Evolutionary conservation across 495 filamentous ascomycete genomes (phyloP), one percentile per base, ranked within the genome.

Genomic region (Pyronema omphalodes): DNA sequence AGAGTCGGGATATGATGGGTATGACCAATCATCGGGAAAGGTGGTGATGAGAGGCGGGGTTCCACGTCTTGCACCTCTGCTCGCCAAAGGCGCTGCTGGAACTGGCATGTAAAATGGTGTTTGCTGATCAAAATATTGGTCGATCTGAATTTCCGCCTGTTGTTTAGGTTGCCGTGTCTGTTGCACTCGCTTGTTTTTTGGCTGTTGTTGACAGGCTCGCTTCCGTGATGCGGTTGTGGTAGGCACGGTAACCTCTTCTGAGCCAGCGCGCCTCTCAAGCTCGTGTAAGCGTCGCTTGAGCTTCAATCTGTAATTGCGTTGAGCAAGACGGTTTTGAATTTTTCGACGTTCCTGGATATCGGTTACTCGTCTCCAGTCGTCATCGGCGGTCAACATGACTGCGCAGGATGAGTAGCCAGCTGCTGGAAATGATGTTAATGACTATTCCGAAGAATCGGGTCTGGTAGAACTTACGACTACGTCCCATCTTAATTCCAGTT

Each of bases 291-390:
- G 53, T 46, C 58, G 50, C 11, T 59, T 58, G 36, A 65, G 62
- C 49, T 65, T 65, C 80, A 70, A 64, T 83, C 81, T 80, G 63
- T 85, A 85, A 63, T 85, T 85, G 44, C 81, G 75, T 65, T 85
- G 81, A 11, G 81, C 81, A 59, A 85, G 82, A 14, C 81, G 72
- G 62, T 85, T 84, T 65, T 85, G 81, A 60, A 85, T 84, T 53
- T 82, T 73, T 58, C 81, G 71, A 43, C 81, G 72, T 65, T 84
- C 81, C 11, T 81, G 80, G 19, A 84, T 71, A 63, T 85, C 81
- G 35, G 81, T 83, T 63, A 85, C 82, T 70, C 84, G 82, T 54
- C 82, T 82, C 81, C 81, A 85, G 69, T 85, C 81, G 61, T 85
- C 81, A 29, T 65, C 62, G 46, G 66, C 62, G 11, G 62, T 65